These are phyloP conservation scores for Turnera subulata DNA, from an alignment of 345 rosid species.

Conservation along the genomic window DNA sequence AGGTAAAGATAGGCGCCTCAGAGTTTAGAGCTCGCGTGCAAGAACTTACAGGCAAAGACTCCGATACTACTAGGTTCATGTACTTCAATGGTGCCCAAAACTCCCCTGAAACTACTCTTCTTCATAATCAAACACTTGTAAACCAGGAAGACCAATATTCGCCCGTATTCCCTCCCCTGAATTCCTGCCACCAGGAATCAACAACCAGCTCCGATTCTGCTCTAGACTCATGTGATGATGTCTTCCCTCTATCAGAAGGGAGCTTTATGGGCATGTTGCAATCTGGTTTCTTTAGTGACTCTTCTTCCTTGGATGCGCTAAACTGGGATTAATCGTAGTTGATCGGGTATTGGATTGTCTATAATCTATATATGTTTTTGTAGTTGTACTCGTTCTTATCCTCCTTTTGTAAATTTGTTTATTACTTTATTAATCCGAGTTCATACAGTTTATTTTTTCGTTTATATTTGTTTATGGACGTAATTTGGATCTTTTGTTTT, in stretches of 20 bases:
- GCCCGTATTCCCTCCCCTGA: background rate
- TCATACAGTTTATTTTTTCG: no score
- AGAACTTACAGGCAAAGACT: slow-evolving; percentile 82
- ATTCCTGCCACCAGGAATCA: background rate
- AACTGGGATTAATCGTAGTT: no score
- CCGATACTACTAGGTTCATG: slow-evolving; percentile 43
- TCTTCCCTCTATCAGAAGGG: slow-evolving; percentile 24
- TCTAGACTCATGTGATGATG: slow-evolving; percentile 19
- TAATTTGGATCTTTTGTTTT: no score
- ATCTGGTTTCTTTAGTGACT: slow-evolving; percentile 21
- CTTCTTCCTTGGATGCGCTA: slow-evolving; percentile 25
- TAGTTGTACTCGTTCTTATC: no score
- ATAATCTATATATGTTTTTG: no score
- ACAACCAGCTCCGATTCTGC: slow-evolving; percentile 12
- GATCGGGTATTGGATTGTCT: no score
- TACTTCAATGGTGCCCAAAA: slow-evolving; percentile 8
- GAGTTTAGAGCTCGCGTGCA: slow-evolving; percentile 76
- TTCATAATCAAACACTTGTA: background rate
- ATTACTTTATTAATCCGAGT: no score
- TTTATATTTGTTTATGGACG: no score
- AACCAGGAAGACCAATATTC: slow-evolving; percentile 5
- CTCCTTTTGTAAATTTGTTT: no score
- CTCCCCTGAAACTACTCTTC: background rate
- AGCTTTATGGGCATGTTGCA: slow-evolving; percentile 33
- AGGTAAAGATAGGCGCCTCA: slow-evolving; percentile 61